Conservation (phyloP, 1,284 basidiomycete genomes). For the Wallemia ichthyophaga region DNA sequence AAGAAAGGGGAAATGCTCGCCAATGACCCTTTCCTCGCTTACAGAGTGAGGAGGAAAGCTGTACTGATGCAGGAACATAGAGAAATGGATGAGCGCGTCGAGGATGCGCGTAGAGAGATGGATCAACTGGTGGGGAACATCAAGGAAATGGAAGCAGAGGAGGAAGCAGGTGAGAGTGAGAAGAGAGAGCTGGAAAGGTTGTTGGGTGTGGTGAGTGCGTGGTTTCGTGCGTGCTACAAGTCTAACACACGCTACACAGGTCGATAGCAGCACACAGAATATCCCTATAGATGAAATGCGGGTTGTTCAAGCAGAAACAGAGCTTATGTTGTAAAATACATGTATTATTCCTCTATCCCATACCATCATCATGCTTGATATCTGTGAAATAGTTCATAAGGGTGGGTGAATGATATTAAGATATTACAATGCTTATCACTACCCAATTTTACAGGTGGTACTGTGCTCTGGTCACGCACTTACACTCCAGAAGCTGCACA, state of each 20-base stretch:
- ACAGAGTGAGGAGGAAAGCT: background rate
- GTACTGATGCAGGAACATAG: background rate
- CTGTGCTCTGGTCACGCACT: slow-evolving; percentile 71
- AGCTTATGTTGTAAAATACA: background rate
- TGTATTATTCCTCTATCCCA: background rate
- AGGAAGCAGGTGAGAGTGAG: background rate
- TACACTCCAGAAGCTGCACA: slow-evolving; percentile 59
- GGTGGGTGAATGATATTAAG: background rate
- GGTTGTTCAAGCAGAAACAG: background rate
- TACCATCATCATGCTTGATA: background rate
- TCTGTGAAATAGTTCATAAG: background rate
- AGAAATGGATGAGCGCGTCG: background rate
- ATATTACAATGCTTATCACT: background rate
- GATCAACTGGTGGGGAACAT: background rate
- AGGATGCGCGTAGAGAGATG: background rate
- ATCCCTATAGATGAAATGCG: background rate
- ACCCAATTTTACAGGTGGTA: slow-evolving; percentile 28
- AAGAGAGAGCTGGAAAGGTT: background rate
- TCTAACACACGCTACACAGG: background rate
- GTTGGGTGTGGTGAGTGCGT: background rate
- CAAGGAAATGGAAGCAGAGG: background rate
- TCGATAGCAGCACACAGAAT: background rate
- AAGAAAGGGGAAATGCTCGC: background rate
- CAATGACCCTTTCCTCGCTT: background rate
- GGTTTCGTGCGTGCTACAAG: background rate